phyloP scores from a whole-genome alignment of 306 rosid species.

The Glycine soja region DNA sequence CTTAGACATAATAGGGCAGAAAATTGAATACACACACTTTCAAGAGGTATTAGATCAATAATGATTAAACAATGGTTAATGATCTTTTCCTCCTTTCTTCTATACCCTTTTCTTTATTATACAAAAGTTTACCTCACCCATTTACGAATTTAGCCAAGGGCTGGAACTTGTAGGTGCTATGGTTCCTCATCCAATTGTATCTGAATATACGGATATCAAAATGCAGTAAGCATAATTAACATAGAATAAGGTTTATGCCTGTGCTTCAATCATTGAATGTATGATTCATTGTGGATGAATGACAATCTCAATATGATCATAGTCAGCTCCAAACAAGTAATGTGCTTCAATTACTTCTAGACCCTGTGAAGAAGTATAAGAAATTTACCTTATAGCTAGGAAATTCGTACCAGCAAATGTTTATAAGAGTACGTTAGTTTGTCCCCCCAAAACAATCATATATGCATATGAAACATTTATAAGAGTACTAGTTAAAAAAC shows the following conservation, averaged over 20 bases:
- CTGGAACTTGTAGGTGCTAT: constrained; percentile 9
- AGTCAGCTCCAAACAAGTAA: constrained; percentile 94
- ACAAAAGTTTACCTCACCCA: constrained; percentile 17
- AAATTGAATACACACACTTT: too few species aligned
- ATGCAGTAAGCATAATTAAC: constrained; percentile 27
- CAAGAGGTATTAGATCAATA: constrained; percentile 17
- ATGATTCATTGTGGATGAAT: constrained; percentile 97
- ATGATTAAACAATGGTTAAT: neutral
- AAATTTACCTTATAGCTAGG: constrained; percentile 38
- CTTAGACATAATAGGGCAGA: too few species aligned
- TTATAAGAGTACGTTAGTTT: neutral
- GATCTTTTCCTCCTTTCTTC: too few species aligned
- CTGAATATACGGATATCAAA: constrained; percentile 8
- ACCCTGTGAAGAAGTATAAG: constrained; percentile 64
- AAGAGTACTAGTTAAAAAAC: neutral
- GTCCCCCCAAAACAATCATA: neutral
- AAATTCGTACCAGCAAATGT: constrained; percentile 14
- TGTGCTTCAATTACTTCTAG: constrained; percentile 99
- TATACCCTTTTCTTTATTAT: constrained; percentile 7
- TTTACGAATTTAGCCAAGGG: constrained; percentile 26
- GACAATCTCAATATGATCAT: constrained; percentile 87
- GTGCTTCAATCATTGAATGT: constrained; percentile 97
- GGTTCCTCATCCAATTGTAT: neutral
- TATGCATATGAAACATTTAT: constrained; percentile 11
- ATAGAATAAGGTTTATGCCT: constrained; percentile 60